These are phyloP conservation scores for Escovopsis sp. DNA, from an alignment of 2,329 filamentous ascomycete genomes.

Conservation along the genomic window DNA sequence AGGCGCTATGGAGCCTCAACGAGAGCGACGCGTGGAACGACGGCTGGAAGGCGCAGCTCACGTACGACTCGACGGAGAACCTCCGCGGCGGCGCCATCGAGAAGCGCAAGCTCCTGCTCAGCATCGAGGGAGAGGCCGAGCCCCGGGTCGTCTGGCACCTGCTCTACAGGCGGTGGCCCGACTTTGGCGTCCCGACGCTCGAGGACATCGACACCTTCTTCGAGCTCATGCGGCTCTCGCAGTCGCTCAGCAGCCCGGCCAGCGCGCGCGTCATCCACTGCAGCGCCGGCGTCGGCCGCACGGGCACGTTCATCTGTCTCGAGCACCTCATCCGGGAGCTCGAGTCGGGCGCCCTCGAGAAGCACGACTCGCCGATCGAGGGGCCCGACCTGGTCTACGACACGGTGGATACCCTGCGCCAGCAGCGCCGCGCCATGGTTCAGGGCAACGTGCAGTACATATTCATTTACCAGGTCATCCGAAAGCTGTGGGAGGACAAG, in stretches of 20 bases:
- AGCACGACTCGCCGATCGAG: conserved; percentile 21
- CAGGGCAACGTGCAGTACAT: conserved; percentile 72
- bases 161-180: conserved; percentile 77
- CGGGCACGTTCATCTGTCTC: conserved; percentile 91
- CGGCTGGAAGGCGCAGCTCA: conserved; percentile 53
- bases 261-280: conserved; percentile 69
- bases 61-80: conserved; percentile 48
- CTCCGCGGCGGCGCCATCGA: conserved; percentile 45
- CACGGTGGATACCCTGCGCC: conserved; percentile 64
- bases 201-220: conserved; percentile 55
- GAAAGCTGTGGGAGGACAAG: conserved; percentile 57
- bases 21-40: conserved; percentile 50
- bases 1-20: conserved; percentile 42
- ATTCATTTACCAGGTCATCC: conserved; percentile 80
- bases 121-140: conserved; percentile 27
- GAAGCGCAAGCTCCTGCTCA: conserved; percentile 56
- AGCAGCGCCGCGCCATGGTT: conserved; percentile 92
- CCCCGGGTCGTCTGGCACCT: conserved; percentile 64
- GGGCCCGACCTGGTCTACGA: conserved; percentile 54
- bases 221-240: conserved; percentile 53
- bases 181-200: conserved; percentile 67
- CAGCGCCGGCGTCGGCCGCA: conserved; percentile 86
- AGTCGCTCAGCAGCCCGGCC: conserved; percentile 36
- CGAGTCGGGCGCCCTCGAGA: conserved; percentile 52
- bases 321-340: conserved; percentile 81